phyloP scores from a whole-genome alignment of 1,139 yeast species.

The Ogataea hybrid region DNA sequence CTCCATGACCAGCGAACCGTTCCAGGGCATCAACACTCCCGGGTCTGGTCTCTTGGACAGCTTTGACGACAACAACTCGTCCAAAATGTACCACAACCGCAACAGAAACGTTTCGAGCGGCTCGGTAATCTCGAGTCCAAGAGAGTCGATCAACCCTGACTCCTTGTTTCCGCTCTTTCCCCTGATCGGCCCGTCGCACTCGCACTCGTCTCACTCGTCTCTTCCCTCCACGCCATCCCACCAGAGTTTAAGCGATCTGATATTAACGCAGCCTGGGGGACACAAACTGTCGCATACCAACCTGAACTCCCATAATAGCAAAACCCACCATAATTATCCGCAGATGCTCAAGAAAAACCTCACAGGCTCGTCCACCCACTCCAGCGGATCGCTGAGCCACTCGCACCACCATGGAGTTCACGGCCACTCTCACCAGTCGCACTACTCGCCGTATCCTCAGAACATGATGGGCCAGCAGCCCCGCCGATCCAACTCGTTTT shows the following conservation, averaged over 20 bases:
- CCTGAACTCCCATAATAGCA: conserved; percentile 20
- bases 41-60: conserved; percentile 43
- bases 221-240: conserved; percentile 15
- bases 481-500: conserved; percentile 30
- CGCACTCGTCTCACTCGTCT: conserved; percentile 21
- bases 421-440: conserved; percentile 26
- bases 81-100: conserved; percentile 13
- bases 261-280: conserved; percentile 11
- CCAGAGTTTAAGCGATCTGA: conserved; percentile 10
- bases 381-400: conserved; percentile 15
- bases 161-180: conserved; percentile 52
- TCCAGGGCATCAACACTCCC: conserved; percentile 30
- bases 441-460: conserved; percentile 31
- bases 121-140: conserved; percentile 18
- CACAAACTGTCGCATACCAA: conserved; percentile 21
- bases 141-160: conserved; percentile 26
- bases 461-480: conserved; percentile 6
- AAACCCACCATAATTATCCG: conserved; percentile 9
- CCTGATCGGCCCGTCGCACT: conserved; percentile 43
- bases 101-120: conserved; percentile 13
- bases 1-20: conserved; percentile 10
- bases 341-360: conserved; percentile 19
- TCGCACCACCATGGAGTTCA: conserved; percentile 24
- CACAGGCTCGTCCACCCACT: conserved; percentile 30
- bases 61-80: conserved; percentile 26